Evolutionary conservation across 2,329 filamentous ascomycete genomes (phyloP).

Genomic region (Alternaria triticina): DNA sequence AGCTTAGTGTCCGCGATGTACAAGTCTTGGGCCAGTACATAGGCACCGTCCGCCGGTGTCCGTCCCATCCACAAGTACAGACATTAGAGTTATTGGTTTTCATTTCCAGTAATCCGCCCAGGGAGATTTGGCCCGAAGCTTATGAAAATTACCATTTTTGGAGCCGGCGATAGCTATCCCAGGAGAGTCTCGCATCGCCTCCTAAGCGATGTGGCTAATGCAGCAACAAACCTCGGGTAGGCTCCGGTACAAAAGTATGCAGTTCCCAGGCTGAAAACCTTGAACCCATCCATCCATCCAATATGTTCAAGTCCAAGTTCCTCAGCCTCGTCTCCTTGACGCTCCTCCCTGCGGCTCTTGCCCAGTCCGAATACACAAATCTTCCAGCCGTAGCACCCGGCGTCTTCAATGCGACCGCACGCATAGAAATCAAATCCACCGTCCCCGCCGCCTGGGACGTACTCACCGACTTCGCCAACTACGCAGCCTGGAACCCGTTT

Average conservation of each 20-base stretch:
- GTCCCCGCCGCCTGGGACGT: constrained; percentile 31
- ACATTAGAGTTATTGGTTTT: not conserved
- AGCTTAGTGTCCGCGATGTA: not conserved
- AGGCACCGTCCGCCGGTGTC: not conserved
- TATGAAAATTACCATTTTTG: not conserved
- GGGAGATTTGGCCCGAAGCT: not conserved
- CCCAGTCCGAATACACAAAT: constrained; percentile 27
- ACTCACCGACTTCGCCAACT: constrained; percentile 35
- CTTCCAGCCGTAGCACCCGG: constrained; percentile 34
- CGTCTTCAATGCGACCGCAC: constrained; percentile 36
- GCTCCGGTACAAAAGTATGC: not conserved
- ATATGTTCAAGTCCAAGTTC: not conserved
- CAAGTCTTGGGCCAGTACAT: not conserved
- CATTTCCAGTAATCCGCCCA: not conserved
- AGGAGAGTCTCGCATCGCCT: not conserved
- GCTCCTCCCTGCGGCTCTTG: not conserved
- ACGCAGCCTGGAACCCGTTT: constrained; percentile 43
- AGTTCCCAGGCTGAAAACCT: not conserved
- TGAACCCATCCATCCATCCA: not conserved
- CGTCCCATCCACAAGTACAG: not conserved
- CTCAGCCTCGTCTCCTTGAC: constrained; percentile 4
- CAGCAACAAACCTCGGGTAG: not conserved
- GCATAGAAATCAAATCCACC: constrained; percentile 33
- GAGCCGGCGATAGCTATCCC: not conserved
- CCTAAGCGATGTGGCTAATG: not conserved